Conservation (phyloP, 2,329 filamentous ascomycete species). For the Fusarium algeriense region DNA sequence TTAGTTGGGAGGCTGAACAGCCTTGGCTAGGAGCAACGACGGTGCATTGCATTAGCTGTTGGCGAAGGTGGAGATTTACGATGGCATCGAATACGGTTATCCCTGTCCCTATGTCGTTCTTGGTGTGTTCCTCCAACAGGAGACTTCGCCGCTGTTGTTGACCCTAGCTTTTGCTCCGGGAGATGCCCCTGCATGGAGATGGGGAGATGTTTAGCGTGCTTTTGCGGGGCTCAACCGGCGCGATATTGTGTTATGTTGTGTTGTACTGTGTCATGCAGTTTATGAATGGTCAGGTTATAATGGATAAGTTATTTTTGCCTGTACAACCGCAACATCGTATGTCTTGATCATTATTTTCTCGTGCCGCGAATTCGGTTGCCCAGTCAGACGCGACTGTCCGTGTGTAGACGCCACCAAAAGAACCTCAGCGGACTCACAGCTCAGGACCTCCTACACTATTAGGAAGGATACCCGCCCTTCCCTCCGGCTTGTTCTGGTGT, state of each 20-base stretch:
- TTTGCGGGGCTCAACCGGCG: constrained; percentile 16
- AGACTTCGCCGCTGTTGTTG: constrained; percentile 9
- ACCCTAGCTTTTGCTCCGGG: constrained; percentile 5
- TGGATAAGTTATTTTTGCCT: background rate
- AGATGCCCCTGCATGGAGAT: constrained; percentile 28
- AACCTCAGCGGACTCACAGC: background rate
- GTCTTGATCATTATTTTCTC: constrained; percentile 2
- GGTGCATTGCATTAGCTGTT: constrained; percentile 36
- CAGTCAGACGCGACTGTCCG: constrained; percentile 9
- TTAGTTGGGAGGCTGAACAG: background rate
- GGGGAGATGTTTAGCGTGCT: constrained; percentile 11
- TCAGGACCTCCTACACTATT: background rate
- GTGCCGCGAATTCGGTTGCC: constrained; percentile 13
- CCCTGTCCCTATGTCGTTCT: constrained; percentile 4
- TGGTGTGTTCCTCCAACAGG: constrained; percentile 14
- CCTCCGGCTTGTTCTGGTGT: background rate
- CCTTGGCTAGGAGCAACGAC: constrained; percentile 20
- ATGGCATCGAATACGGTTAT: background rate
- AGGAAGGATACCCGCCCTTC: background rate
- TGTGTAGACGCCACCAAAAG: constrained; percentile 7
- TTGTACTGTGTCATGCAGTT: constrained; percentile 9
- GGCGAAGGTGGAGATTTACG: constrained; percentile 3
- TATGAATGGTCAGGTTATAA: background rate
- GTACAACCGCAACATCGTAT: constrained; percentile 12
- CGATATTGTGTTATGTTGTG: constrained; percentile 8